These are phyloP conservation scores for Fusarium chaquense DNA, from an alignment of 2,329 filamentous ascomycete species.

Conservation along the genomic window DNA sequence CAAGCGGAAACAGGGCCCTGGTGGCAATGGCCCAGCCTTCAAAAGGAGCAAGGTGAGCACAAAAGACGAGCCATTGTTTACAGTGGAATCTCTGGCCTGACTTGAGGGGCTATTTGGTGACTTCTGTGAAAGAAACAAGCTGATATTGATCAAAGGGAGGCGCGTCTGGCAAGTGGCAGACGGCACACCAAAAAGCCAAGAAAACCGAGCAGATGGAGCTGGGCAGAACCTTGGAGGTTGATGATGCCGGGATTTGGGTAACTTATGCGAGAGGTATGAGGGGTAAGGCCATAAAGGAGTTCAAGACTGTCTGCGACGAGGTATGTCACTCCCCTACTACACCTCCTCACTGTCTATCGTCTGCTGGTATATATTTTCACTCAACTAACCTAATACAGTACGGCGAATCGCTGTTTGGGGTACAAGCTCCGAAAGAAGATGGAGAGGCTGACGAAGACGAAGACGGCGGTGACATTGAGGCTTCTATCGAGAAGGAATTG, in stretches of 20 bases:
- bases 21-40: constrained; percentile 44
- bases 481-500: constrained; percentile 79
- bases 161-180: constrained; percentile 70
- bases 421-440: constrained; percentile 54
- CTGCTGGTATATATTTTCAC: background rate
- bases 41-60: constrained; percentile 59
- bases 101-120: background rate
- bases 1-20: constrained; percentile 54
- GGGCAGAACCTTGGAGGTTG: constrained; percentile 68
- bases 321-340: constrained; percentile 54
- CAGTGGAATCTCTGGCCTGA: background rate
- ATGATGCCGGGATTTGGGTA: constrained; percentile 81
- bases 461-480: constrained; percentile 74
- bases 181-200: constrained; percentile 68
- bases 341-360: background rate
- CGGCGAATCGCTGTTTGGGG: constrained; percentile 70
- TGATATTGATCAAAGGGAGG: constrained; percentile 57
- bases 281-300: constrained; percentile 74
- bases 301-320: constrained; percentile 74
- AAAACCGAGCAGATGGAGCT: constrained; percentile 56
- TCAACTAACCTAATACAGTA: constrained; percentile 62
- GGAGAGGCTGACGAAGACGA: constrained; percentile 53
- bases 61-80: constrained; percentile 1
- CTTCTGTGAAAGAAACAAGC: constrained; percentile 12
- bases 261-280: constrained; percentile 81